Base-by-base conservation (phyloP, 495 filamentous ascomycete genomes). In the Penicillium cataractarum region DNA sequence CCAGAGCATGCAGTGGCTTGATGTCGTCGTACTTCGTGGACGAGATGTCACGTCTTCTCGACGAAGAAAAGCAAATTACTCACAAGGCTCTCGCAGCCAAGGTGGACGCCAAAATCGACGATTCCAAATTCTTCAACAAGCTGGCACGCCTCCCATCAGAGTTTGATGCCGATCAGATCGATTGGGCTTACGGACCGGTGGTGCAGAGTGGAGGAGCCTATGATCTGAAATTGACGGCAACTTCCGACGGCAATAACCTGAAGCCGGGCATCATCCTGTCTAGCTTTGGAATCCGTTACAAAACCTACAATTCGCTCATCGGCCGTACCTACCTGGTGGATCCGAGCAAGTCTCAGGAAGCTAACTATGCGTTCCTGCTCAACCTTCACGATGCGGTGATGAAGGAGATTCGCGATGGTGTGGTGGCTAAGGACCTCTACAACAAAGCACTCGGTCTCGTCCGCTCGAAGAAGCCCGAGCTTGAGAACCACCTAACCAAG, bases 151-250 rank as follows among this genome's bases (percentile, higher is more conserved):
- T 97, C 52, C 91, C 93, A 1, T 72, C 84, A 2, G 92, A 94
- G 71, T 94, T 99, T 67, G 95, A 99, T 72, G 80, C 90, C n/a
- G 76, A 86, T 37, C 91, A 97, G 65, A 87, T 99, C 22, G 95
- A 99, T 74, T 99, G 93, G 93, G 89, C 89, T 31, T 86, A 95
- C 58, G 90, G 89, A 2, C 95, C 95, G n/a, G 87, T 91, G 19
- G 85, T 99, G 50, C 93, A 97, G 78, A 98, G 95, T 70, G 95
- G 96, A 66, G 95, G 95, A 27, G 90, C 89, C 67, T 99, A 96
- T 73, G 96, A 98, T 73, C 78, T 99, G 35, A 91, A 89, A 66
- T 83, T 94, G 62, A 86, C 82, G 42, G 82, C 90, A 2, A 83
- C 87, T 54, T 83, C 92, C 4, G 91, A 97, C 66, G 85, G 90